Percentiles rank a stretch among this genome's conserved stretches.
Conservation (phyloP, 345 rosid genomes). For the Pseudoturritis turrita region DNA sequence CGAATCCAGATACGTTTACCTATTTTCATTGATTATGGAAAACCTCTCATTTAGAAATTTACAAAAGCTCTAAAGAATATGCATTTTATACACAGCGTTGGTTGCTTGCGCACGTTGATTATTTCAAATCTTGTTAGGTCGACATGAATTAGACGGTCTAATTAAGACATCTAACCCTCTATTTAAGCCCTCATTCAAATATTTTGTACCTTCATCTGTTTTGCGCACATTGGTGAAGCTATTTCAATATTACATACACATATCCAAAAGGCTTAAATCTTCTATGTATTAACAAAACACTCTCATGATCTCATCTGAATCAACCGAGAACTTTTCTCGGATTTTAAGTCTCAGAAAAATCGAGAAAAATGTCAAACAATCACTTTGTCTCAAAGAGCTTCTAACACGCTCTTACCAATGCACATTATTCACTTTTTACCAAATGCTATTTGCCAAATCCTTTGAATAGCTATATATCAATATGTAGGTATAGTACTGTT, state of each 20-base stretch:
- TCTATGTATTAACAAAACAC: conserved; percentile 9
- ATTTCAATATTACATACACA: not conserved
- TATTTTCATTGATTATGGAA: not conserved
- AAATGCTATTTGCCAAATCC: conserved; percentile 6
- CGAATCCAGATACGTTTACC: too few relatives aligned
- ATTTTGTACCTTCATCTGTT: not conserved
- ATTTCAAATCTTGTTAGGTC: not conserved
- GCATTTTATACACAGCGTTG: not conserved
- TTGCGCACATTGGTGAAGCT: not conserved
- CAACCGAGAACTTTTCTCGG: not conserved
- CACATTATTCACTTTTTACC: conserved; percentile 23
- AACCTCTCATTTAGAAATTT: not conserved
- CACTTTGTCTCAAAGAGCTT: conserved; percentile 1
- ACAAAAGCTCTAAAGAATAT: not conserved
- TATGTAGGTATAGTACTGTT: not conserved
- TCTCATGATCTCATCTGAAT: not conserved
- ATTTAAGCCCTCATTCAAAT: not conserved
- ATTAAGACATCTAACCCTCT: too few relatives aligned
- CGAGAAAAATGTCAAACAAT: conserved; percentile 9
- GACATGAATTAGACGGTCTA: not conserved
- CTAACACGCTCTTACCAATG: not conserved
- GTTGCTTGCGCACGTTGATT: too few relatives aligned
- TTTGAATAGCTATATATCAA: conserved; percentile 8
- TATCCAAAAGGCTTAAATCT: not conserved
- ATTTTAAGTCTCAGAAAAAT: not conserved